phyloP scores from a whole-genome alignment of 108 stramenopile species.

The Pseudonitzschia multistriata region DNA sequence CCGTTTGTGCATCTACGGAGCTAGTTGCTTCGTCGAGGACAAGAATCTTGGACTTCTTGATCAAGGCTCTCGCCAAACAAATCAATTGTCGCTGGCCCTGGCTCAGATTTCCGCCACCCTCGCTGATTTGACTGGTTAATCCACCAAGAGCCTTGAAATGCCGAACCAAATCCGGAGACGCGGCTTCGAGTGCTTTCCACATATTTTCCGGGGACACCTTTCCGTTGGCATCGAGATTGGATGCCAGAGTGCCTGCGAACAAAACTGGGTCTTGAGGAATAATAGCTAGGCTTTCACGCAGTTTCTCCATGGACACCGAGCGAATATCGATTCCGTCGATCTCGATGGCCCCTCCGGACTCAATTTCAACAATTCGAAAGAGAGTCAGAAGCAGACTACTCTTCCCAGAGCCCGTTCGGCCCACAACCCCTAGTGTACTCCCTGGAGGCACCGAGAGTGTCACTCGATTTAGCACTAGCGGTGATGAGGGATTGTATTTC shows the following conservation, averaged over 20 bases:
- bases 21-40: constrained; percentile 88
- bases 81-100: constrained; percentile 90
- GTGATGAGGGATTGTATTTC: constrained; percentile 63
- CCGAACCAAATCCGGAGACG: constrained; percentile 58
- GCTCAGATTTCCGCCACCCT: constrained; percentile 88
- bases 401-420: constrained; percentile 82
- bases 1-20: constrained; percentile 74
- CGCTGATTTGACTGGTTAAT: constrained; percentile 56
- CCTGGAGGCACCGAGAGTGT: constrained; percentile 56
- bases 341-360: constrained; percentile 57
- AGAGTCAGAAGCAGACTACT: constrained; percentile 80
- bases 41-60: constrained; percentile 75
- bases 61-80: constrained; percentile 88
- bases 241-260: constrained; percentile 85
- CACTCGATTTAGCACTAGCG: constrained; percentile 61
- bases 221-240: constrained; percentile 87
- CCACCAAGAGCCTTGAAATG: constrained; percentile 48
- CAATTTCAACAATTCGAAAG: constrained; percentile 84
- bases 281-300: constrained; percentile 82
- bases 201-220: constrained; percentile 61
- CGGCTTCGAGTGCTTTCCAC: constrained; percentile 77
- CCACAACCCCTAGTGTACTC: constrained; percentile 71
- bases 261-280: constrained; percentile 96
- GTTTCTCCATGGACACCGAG: constrained; percentile 63
- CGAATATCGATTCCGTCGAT: constrained; percentile 94